A percentile compares a stretch with the other conserved stretches of the same genome.
Evolutionary conservation across 2,329 filamentous ascomycete genomes (phyloP).

Genomic region (Paracamarosporium sp.): DNA sequence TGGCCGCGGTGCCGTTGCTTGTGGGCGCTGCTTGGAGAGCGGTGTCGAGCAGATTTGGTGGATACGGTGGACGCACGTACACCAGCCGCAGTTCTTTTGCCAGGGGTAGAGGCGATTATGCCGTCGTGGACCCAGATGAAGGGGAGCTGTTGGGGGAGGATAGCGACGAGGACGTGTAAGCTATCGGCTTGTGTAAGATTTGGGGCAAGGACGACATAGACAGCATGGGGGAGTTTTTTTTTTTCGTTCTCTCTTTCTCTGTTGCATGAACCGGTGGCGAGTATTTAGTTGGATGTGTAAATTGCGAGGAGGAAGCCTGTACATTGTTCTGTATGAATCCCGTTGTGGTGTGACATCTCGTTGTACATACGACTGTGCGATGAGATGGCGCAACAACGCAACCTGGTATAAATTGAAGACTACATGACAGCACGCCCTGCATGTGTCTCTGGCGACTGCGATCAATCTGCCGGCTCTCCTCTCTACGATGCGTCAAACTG

Average conservation of each 20-base stretch:
- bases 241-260: neutral
- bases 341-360: neutral
- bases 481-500: neutral
- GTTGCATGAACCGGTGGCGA: neutral
- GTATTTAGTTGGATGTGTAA: conserved; percentile 1
- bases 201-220: conserved; percentile 2
- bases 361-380: neutral
- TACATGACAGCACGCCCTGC: too few relatives aligned
- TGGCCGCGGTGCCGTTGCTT: conserved; percentile 69
- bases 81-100: conserved; percentile 91
- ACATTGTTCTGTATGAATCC: conserved; percentile 15
- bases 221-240: conserved; percentile 8
- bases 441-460: too few relatives aligned
- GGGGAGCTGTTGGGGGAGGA: conserved; percentile 93
- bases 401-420: too few relatives aligned
- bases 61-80: conserved; percentile 70
- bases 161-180: conserved; percentile 82
- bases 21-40: conserved; percentile 75
- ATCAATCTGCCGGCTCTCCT: neutral
- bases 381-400: too few relatives aligned
- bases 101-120: conserved; percentile 84
- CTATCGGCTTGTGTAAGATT: conserved; percentile 9
- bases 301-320: conserved; percentile 9
- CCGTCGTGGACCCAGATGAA: conserved; percentile 88
- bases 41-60: conserved; percentile 58